Evolutionary conservation across 2,329 filamentous ascomycete species (phyloP).

Genomic region (Colletotrichum musicola): DNA sequence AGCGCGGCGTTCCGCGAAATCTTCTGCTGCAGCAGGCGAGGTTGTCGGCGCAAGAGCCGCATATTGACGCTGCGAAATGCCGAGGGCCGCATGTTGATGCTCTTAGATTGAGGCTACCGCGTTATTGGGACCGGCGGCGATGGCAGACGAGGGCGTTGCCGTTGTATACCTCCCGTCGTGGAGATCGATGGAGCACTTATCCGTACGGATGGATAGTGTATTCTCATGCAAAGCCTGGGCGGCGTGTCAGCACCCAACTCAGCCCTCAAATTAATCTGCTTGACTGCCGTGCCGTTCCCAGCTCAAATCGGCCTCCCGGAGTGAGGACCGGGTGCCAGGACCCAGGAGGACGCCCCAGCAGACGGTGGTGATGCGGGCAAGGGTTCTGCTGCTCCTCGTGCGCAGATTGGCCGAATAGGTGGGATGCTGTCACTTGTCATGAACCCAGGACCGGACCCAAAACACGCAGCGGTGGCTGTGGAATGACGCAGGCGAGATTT

Average conservation of each 20-base stretch:
- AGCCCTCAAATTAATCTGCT: conserved; percentile 3
- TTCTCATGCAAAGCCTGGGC: conserved; percentile 15
- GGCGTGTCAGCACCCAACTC: neutral
- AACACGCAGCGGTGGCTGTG: conserved; percentile 21
- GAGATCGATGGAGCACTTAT: conserved; percentile 5
- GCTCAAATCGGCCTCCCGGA: conserved; percentile 16
- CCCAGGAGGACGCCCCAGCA: conserved; percentile 3
- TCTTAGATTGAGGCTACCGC: conserved; percentile 20
- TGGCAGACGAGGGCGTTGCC: neutral
- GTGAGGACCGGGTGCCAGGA: conserved; percentile 15
- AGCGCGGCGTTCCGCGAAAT: neutral
- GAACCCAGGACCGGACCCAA: conserved; percentile 27
- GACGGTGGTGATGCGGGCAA: neutral
- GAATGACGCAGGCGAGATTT: conserved; percentile 27
- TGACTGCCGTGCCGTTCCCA: conserved; percentile 17
- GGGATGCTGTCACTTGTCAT: conserved; percentile 38
- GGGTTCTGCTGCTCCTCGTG: neutral
- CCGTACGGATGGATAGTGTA: too few relatives aligned
- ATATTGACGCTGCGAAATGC: neutral
- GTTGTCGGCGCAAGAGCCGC: neutral
- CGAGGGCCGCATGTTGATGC: conserved; percentile 16
- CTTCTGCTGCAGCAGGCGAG: neutral
- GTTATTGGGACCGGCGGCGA: conserved; percentile 15
- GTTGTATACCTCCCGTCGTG: conserved; percentile 1
- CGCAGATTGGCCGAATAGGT: conserved; percentile 15